phyloP scores from a whole-genome alignment of 73 alveolate species.

The Paramecium octaurelia region DNA sequence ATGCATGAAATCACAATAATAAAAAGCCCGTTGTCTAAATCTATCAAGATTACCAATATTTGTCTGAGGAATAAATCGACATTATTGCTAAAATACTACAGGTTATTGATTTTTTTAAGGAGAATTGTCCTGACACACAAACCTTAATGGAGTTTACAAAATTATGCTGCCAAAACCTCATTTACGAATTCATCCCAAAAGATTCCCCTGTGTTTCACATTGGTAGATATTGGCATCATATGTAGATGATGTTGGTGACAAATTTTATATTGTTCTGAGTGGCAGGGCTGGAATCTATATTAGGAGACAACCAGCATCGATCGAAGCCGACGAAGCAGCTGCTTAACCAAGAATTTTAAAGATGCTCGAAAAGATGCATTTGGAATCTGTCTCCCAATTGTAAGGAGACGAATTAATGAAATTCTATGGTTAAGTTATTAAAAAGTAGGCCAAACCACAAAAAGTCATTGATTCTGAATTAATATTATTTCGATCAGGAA shows the following conservation, averaged over 20 bases:
- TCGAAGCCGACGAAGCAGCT: conserved; percentile 4
- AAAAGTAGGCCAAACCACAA: neutral
- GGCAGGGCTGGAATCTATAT: conserved; percentile 53
- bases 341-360: neutral
- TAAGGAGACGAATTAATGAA: neutral
- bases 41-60: neutral
- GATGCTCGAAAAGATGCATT: neutral
- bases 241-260: conserved; percentile 58
- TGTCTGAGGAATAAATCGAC: neutral
- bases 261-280: conserved; percentile 40
- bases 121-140: neutral
- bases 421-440: neutral
- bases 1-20: neutral
- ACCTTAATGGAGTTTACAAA: conserved; percentile 1
- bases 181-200: neutral
- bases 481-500: neutral
- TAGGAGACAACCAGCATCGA: neutral
- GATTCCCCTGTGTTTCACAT: neutral
- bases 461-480: conserved; percentile 9
- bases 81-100: neutral
- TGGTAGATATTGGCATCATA: neutral
- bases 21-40: conserved; percentile 19
- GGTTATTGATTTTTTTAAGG: neutral
- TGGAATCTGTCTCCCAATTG: neutral
- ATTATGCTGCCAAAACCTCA: conserved; percentile 33